Base-by-base conservation (phyloP, 805 yeast genomes). In the Metschnikowia anglica region DNA sequence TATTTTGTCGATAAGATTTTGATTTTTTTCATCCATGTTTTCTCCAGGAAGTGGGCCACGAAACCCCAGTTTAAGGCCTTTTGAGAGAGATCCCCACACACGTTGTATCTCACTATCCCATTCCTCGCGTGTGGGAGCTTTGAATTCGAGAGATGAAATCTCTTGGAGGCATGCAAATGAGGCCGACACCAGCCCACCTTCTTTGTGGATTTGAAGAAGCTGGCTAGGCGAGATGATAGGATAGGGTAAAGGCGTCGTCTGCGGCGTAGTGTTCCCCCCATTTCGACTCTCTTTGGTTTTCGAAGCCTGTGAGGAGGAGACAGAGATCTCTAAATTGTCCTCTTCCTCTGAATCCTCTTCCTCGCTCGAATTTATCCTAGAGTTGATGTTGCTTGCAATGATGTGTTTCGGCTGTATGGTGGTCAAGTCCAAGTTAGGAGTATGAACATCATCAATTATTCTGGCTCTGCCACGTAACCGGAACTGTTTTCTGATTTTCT, bases 41-140 rank as follows among this genome's bases (percentile, higher is more conserved):
- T 80, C 65, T n/a, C 83, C 83, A 2, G 95, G 95, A 1, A 73
- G 63, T 0, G 96, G 96, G 51, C 80, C 82, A 42, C 85, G 76
- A 63, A 84, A 88, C 19, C 82, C 73, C 34, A 81, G 76, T 59
- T 80, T 83, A 58, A 84, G 67, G 4, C 65, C 61, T 45, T 82
- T 72, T 3, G 89, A 79, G 38, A 86, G 62, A 4, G 56, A 43
- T 11, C 66, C 61, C 95, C 95, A 88, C 46, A 77, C 77, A 41
- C 89, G 67, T 18, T 63, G 52, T 23, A 81, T 62, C 62, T 88
- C 96, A 7, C 55, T 52, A n/a, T 65, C 61, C 89, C 91, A 88
- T 56, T 87, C 93, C 44, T 73, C 73, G 2, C 54, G 54, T 3
- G 79, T 65, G 3, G 88, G 88, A 3, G 82, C 71, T 17, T 49